Evolutionary conservation across 768 basidiomycete genomes (phyloP).

Genomic region (Leccinum truebloodii): DNA sequence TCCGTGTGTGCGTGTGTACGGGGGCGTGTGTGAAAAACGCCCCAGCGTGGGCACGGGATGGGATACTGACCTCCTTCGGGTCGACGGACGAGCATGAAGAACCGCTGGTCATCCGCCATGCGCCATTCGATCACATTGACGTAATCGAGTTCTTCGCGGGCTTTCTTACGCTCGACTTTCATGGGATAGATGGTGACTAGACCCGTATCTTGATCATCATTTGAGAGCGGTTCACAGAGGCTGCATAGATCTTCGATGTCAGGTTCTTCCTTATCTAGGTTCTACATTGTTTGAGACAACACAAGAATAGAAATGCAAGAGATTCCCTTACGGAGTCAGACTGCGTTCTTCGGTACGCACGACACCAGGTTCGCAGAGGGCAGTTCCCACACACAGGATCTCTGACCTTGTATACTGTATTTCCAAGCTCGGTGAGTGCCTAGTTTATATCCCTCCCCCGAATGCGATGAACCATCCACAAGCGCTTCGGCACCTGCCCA

Average conservation of each 20-base stretch:
- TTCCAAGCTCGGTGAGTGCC: conserved; percentile 92
- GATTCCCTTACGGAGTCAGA: conserved; percentile 12
- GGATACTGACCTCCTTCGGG: conserved; percentile 71
- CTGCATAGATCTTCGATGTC: conserved; percentile 82
- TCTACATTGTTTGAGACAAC: neutral
- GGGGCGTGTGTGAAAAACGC: neutral
- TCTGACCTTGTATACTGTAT: conserved; percentile 87
- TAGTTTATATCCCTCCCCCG: conserved; percentile 86
- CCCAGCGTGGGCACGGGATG: neutral
- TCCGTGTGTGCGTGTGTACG: neutral
- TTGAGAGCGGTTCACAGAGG: conserved; percentile 61
- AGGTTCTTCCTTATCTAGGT: conserved; percentile 17
- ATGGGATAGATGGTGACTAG: conserved; percentile 83
- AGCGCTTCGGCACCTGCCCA: conserved; percentile 78
- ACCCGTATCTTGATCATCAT: conserved; percentile 15
- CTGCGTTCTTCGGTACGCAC: conserved; percentile 47
- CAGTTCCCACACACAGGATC: conserved; percentile 75
- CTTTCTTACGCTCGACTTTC: conserved; percentile 80
- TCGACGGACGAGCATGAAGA: conserved; percentile 77
- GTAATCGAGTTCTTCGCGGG: conserved; percentile 79
- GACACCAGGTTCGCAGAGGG: conserved; percentile 69
- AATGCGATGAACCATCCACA: conserved; percentile 53
- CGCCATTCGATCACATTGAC: conserved; percentile 89
- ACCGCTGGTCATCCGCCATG: conserved; percentile 42
- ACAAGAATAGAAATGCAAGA: neutral